Base-by-base conservation (phyloP, 2,329 filamentous ascomycete genomes). In the Curvularia sp. region DNA sequence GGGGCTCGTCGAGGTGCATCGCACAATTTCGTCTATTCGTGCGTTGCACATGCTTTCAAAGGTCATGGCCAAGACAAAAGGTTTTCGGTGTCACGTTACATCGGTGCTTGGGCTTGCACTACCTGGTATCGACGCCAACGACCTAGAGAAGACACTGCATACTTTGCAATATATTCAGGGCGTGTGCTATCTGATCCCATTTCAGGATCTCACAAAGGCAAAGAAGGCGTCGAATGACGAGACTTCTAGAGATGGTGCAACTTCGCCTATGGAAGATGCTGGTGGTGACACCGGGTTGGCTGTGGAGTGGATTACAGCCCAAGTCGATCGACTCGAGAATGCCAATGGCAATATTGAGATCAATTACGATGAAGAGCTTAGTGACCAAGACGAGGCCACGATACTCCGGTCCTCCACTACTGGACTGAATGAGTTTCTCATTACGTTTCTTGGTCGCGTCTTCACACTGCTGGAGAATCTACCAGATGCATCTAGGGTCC, bases 91-190 rank as follows among this genome's bases (percentile, higher is more conserved):
- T 72, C 95, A 99, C 75, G 89, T 99, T 63, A 99, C 95, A 1
- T 94, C 94, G 0, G 81, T 99, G 35, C 81, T 99, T n/a, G 95
- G 94, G 5, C 84, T 99, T 59, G 92, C 94, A 4, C 82, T 99
- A 31, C 96, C 96, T 0, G 96, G 95, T 22, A 96, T 99, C 58
- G 96, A 99, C 78, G 93, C 96, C 63, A 99, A 99, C 74, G 95
- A 99, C 78, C 81, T 99, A 26, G 93, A 95, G 74, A 99, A 99
- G 83, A 98, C 95, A 0, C 86, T 97, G 68, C 92, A 97, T 77
- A 96, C 95, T 0, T 83, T 99, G 57, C 92, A 93, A 66, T 97
- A 97, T 75, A 95, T 99, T 57, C 94, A 98, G 77, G 91, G 92
- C 57, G 92, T 98, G 12, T 94, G 93, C 59, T 98, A 97, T 80